phyloP scores from a whole-genome alignment of 1,284 basidiomycete genomes.

The Ustilago loliicola region DNA sequence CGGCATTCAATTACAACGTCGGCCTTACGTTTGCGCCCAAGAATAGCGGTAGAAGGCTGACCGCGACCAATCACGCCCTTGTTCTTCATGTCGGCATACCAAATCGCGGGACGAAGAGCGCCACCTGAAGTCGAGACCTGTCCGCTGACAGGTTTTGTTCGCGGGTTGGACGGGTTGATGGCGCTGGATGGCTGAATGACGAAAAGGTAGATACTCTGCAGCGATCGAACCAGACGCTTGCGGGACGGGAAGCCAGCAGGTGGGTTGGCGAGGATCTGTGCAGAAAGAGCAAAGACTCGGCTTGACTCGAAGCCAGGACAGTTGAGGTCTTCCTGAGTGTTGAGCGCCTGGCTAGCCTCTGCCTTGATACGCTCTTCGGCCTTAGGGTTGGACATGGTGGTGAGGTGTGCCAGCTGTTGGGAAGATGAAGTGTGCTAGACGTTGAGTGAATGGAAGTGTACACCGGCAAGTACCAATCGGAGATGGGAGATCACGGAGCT shows the following conservation, averaged over 20 bases:
- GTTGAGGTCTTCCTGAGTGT: constrained; percentile 51
- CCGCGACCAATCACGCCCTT: constrained; percentile 57
- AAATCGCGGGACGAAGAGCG: constrained; percentile 62
- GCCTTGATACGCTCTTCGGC: constrained; percentile 44
- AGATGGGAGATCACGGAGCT: no score
- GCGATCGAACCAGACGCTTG: constrained; percentile 55
- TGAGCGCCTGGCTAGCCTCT: constrained; percentile 57
- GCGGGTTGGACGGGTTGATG: constrained; percentile 60
- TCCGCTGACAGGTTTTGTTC: constrained; percentile 54
- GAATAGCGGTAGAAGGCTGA: constrained; percentile 58
- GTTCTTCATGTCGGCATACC: constrained; percentile 59
- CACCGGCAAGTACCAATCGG: no score
- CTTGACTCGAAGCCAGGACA: constrained; percentile 64
- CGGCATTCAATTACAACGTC: constrained; percentile 66
- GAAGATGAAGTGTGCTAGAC: neutral
- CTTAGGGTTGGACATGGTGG: constrained; percentile 18
- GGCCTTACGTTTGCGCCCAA: constrained; percentile 61
- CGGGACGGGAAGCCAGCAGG: constrained; percentile 56
- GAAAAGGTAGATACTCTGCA: constrained; percentile 65
- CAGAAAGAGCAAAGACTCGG: constrained; percentile 62
- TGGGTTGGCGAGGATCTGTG: constrained; percentile 53
- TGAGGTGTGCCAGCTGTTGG: neutral
- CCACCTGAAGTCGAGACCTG: constrained; percentile 51
- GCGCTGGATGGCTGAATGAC: constrained; percentile 60
- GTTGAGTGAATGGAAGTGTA: no score